Base-by-base conservation (phyloP, 2,329 filamentous ascomycete species). In the Sporothrix mexicana region DNA sequence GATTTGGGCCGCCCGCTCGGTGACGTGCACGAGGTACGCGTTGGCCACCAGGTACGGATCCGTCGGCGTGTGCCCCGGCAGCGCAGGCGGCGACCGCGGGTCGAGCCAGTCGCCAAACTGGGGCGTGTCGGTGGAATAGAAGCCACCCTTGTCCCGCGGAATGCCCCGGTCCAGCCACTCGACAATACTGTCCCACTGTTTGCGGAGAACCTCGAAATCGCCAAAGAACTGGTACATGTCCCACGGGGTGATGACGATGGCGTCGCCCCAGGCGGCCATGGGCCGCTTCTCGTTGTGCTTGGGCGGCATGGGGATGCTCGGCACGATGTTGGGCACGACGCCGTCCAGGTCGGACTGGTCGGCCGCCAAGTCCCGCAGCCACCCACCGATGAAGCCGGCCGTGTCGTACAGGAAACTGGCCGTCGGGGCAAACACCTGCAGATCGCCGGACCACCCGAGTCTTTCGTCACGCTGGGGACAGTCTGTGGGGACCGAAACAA, bases 401-500 rank as follows among this genome's bases (percentile, higher is more conserved):
- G 85, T 84, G 74, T 88, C 81, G 77, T 86, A 90, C 0, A 90
- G 79, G 74, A 85, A 89, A 67, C 83, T 85, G 0, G 85, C 83
- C 0, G 86, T 85, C 0, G 85, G 84, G 0, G 81, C 80, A 73
- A 89, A 89, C 1, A 83, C 82, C 51, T 84, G 84, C 8, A 82
- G 79, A 74, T 88, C 84, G 17, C 87, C 84, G 0, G 84, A 86
- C 88, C 87, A 87, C 20, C 85, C 84, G 6, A 88, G 77, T 0
- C 86, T 81, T 78, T 88, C 86, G 70, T 89, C 86, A 1, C 86
- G 80, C 74, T 88, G 85, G 0, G 87, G 87, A 75, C 86, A 88
- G 75, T 90, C 88, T 0, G 87, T 90, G 0, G 87, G 87, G 0
- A 90, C 79, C 0, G 83, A 84, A 1, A 90, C 75, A 75, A 90